These are phyloP conservation scores for Alternaria hordeiaustralica DNA, from an alignment of 2,329 filamentous ascomycete genomes.

Conservation along the genomic window DNA sequence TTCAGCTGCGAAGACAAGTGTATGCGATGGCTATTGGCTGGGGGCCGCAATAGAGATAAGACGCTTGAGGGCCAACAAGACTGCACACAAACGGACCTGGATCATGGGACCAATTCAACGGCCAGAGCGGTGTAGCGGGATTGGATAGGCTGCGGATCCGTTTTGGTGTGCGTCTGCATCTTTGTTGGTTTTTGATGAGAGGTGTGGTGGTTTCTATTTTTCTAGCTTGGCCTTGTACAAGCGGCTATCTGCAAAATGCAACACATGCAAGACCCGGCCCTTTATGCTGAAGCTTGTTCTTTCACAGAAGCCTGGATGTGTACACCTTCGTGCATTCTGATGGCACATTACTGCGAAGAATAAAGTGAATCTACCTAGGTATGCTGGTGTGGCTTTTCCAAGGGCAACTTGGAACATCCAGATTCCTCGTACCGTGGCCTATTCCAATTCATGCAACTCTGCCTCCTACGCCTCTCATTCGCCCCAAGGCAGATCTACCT, in stretches of 20 bases:
- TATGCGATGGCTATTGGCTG: slow-evolving; percentile 15
- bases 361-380: not conserved
- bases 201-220: slow-evolving; percentile 7
- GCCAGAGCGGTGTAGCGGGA: slow-evolving; percentile 1
- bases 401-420: not conserved
- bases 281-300: not conserved
- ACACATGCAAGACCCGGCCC: not conserved
- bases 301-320: not conserved
- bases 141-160: not conserved
- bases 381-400: not conserved
- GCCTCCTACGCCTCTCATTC: not conserved
- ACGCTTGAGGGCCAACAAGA: slow-evolving; percentile 14
- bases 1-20: slow-evolving; percentile 10
- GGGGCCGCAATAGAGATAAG: slow-evolving; percentile 18
- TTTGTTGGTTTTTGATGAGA: slow-evolving; percentile 13
- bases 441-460: not conserved
- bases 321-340: not conserved
- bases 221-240: not conserved
- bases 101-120: slow-evolving; percentile 3
- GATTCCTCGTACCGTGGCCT: not conserved
- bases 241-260: not conserved
- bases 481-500: not conserved
- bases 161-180: not conserved
- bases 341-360: not conserved
- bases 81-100: slow-evolving; percentile 12